Percentiles rank a stretch among this genome's conserved stretches.
Conservation (phyloP, 1,284 basidiomycete species). For the Microbotryum lychnidis-dioicae region DNA sequence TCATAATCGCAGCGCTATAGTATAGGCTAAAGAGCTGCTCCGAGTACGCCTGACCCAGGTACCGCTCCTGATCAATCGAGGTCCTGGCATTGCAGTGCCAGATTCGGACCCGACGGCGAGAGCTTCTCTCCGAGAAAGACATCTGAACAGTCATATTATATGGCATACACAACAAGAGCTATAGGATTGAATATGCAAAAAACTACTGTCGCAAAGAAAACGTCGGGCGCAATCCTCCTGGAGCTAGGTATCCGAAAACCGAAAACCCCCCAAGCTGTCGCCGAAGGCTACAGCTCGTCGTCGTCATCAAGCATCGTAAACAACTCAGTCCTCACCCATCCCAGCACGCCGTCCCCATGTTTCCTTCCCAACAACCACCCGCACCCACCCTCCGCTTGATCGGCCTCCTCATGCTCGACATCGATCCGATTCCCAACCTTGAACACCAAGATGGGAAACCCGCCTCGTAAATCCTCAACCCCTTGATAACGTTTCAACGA, state of each 20-base stretch:
- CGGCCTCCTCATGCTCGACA: conserved; percentile 28
- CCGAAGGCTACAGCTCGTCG: not conserved
- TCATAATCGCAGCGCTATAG: too few relatives aligned
- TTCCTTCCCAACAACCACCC: conserved; percentile 27
- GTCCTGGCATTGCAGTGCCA: too few relatives aligned
- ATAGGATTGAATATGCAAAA: too few relatives aligned
- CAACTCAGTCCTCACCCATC: conserved; percentile 24
- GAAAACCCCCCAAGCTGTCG: too few relatives aligned
- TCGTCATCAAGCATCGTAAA: conserved; percentile 25
- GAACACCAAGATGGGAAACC: conserved; percentile 19
- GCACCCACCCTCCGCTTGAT: conserved; percentile 22
- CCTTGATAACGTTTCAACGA: not conserved
- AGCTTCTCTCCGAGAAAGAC: too few relatives aligned
- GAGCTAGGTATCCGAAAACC: too few relatives aligned
- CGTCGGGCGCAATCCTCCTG: too few relatives aligned
- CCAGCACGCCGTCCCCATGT: conserved; percentile 9
- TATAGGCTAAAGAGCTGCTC: not conserved
- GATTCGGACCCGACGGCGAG: too few relatives aligned
- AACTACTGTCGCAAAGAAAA: too few relatives aligned
- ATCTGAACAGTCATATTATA: too few relatives aligned
- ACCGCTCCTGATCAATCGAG: too few relatives aligned
- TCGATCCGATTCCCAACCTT: conserved; percentile 15
- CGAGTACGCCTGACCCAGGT: not conserved
- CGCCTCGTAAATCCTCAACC: conserved; percentile 1
- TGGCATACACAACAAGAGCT: too few relatives aligned